phyloP scores from a whole-genome alignment of 2,329 filamentous ascomycete genomes.

The Fusarium sp. region DNA sequence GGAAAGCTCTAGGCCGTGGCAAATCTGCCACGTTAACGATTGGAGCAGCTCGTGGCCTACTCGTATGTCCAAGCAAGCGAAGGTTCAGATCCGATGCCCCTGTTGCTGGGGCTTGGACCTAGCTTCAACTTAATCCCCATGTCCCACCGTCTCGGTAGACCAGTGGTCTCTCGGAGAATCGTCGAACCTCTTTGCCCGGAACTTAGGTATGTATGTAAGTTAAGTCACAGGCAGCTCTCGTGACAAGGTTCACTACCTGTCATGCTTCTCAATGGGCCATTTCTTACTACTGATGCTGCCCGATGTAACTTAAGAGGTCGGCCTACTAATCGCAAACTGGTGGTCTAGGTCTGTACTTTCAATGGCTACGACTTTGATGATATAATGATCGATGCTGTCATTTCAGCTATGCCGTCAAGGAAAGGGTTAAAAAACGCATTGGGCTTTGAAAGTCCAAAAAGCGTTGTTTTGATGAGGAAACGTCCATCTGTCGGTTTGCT shows the following conservation, averaged over 20 bases:
- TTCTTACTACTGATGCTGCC: not conserved
- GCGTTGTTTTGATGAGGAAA: not conserved
- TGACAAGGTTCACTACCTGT: slow-evolving; percentile 4
- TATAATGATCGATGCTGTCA: not conserved
- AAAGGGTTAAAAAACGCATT: not conserved
- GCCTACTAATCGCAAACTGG: not conserved
- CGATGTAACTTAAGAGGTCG: not conserved
- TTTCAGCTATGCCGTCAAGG: slow-evolving; percentile 18
- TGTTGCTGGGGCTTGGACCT: slow-evolving; percentile 19
- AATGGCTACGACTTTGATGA: not conserved
- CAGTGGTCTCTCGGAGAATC: not conserved
- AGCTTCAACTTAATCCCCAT: slow-evolving; percentile 17
- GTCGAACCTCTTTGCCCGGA: slow-evolving; percentile 15
- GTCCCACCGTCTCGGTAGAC: slow-evolving; percentile 2
- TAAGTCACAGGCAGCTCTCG: not conserved
- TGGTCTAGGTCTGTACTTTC: not conserved
- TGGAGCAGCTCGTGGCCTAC: slow-evolving; percentile 9
- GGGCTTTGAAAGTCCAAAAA: not conserved
- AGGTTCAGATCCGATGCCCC: slow-evolving; percentile 24
- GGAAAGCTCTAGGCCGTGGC: slow-evolving; percentile 36
- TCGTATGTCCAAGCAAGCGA: slow-evolving; percentile 9
- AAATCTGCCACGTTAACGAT: slow-evolving; percentile 19
- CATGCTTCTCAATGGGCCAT: not conserved
- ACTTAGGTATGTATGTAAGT: not conserved
- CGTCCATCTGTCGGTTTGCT: not conserved